Percentiles rank a stretch among this genome's conserved stretches.
These are phyloP conservation scores for Penicillium sp. DNA, from an alignment of 2,329 filamentous ascomycete species.

Conservation along the genomic window DNA sequence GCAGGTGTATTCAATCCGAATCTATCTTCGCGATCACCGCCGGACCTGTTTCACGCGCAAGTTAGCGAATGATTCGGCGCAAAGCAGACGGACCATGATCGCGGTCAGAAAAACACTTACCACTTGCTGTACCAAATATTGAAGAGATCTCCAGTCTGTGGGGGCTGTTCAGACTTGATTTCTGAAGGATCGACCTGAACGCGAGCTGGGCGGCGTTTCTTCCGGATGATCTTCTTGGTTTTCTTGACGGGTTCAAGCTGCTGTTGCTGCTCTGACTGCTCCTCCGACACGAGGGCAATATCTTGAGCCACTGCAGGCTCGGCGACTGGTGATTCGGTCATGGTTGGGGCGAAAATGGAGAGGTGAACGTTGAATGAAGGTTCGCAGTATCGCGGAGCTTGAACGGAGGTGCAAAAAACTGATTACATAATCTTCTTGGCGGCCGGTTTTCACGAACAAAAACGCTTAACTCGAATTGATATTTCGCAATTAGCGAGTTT, in stretches of 20 bases:
- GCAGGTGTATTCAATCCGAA: conserved; percentile 81
- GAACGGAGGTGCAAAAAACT: not conserved
- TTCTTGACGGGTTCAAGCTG: conserved; percentile 51
- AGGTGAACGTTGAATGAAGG: not conserved
- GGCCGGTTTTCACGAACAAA: not conserved
- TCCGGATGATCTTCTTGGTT: conserved; percentile 88
- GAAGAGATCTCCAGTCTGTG: conserved; percentile 92
- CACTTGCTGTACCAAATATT: conserved; percentile 99
- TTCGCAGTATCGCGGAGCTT: not conserved
- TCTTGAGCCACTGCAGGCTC: conserved; percentile 25
- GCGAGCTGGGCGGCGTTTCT: conserved; percentile 85
- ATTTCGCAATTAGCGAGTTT: not conserved
- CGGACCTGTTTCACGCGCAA: conserved; percentile 59
- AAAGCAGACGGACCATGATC: not conserved
- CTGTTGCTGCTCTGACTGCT: conserved; percentile 12
- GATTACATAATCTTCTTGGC: not conserved
- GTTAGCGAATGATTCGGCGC: not conserved
- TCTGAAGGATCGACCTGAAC: conserved; percentile 85
- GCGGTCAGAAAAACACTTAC: not conserved
- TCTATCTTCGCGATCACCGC: conserved; percentile 91
- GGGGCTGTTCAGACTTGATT: conserved; percentile 79
- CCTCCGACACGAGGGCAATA: not conserved
- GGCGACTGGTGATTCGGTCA: not conserved
- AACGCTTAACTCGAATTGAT: not conserved
- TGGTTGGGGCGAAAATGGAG: not conserved